Percentiles rank a stretch among this genome's conserved stretches.
Conservation (phyloP, 768 basidiomycete genomes). For the Trametes cubensis region DNA sequence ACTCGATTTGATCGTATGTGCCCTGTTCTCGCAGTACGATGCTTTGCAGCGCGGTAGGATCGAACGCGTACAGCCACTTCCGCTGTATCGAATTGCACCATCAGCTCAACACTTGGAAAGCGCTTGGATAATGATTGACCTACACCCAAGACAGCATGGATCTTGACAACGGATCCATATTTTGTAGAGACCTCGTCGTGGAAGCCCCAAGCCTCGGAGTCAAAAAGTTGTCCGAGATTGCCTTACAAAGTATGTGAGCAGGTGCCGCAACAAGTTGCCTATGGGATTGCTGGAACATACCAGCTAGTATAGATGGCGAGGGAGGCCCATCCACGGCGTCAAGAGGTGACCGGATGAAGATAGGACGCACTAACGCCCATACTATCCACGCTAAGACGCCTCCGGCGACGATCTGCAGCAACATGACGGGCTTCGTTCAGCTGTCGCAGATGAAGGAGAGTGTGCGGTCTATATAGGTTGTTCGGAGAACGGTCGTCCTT, state of each 20-base stretch:
- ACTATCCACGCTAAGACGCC: constrained; percentile 10
- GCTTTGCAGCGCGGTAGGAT: constrained; percentile 28
- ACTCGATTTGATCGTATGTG: constrained; percentile 29
- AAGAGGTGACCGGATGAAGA: constrained; percentile 15
- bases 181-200: constrained; percentile 22
- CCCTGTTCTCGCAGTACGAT: constrained; percentile 32
- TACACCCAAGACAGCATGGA: constrained; percentile 24
- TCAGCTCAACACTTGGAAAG: not conserved
- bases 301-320: constrained; percentile 17
- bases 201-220: constrained; percentile 22
- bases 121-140: not conserved
- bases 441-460: not conserved
- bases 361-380: constrained; percentile 17
- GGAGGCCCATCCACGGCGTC: constrained; percentile 22
- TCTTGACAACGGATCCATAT: constrained; percentile 26
- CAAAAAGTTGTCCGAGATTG: constrained; percentile 24
- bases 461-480: too few species aligned
- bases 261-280: not conserved
- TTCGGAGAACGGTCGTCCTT: too few species aligned
- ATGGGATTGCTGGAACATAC: not conserved
- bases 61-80: constrained; percentile 30
- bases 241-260: constrained; percentile 3
- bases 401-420: not conserved
- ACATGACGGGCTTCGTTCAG: not conserved
- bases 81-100: constrained; percentile 8